Evolutionary conservation across 1,139 yeast genomes (phyloP).

Genomic region (Martiniozyma asiatica): DNA sequence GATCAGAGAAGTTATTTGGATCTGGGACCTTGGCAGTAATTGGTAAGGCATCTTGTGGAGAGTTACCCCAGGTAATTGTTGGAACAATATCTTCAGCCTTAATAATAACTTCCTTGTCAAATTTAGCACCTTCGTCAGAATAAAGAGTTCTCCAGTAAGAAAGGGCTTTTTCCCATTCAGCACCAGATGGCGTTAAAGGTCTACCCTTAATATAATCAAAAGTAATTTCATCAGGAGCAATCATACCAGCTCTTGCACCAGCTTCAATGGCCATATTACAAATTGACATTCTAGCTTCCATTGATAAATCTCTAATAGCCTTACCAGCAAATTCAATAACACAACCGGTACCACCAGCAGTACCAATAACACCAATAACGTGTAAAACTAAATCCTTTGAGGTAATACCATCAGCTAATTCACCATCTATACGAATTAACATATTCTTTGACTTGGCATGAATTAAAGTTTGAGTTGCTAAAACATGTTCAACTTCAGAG

Average conservation of each 20-base stretch:
- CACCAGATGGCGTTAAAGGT: constrained; percentile 89
- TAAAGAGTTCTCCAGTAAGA: constrained; percentile 80
- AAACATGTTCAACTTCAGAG: constrained; percentile 95
- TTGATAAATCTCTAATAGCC: constrained; percentile 76
- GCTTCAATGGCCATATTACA: constrained; percentile 98
- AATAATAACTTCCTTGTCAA: constrained; percentile 74
- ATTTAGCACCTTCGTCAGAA: constrained; percentile 80
- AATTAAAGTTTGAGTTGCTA: constrained; percentile 92
- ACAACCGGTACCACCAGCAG: constrained; percentile 98
- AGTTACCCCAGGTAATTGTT: constrained; percentile 98
- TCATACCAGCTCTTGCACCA: constrained; percentile 99
- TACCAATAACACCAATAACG: constrained; percentile 92
- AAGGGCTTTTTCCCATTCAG: constrained; percentile 89
- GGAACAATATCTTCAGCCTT: constrained; percentile 82
- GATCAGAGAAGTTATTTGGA: constrained; percentile 62
- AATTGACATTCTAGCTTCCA: constrained; percentile 99
- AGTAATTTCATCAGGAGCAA: constrained; percentile 84
- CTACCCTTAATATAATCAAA: constrained; percentile 83
- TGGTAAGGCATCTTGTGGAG: constrained; percentile 97
- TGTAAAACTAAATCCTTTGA: constrained; percentile 91
- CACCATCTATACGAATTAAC: constrained; percentile 80
- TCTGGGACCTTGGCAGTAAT: constrained; percentile 86
- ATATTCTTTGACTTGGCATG: constrained; percentile 93
- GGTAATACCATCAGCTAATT: constrained; percentile 75
- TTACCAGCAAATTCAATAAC: constrained; percentile 96